Percentiles rank a stretch among this genome's conserved stretches.
phyloP scores from a whole-genome alignment of 352 stramenopile genomes.

The Pythium folliculosum region DNA sequence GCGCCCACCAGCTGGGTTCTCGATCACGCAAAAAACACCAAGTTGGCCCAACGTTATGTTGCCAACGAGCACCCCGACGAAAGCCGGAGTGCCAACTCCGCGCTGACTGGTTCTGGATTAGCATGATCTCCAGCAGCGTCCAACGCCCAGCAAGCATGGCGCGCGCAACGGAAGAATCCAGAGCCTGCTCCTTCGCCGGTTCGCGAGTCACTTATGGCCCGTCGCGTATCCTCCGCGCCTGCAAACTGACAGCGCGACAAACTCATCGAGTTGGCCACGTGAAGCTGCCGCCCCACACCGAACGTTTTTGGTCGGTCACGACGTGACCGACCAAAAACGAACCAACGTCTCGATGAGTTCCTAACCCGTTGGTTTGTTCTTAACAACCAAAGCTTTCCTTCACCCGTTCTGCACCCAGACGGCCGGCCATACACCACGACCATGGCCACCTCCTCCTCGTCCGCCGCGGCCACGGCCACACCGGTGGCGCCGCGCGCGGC shows the following conservation, averaged over 20 bases:
- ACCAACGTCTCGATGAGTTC: not conserved
- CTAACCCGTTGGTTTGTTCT: not conserved
- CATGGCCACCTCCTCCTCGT: not conserved
- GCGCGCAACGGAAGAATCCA: not conserved
- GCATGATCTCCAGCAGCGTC: not conserved
- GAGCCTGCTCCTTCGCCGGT: not conserved
- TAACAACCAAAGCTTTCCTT: not conserved
- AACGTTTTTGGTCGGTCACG: not conserved
- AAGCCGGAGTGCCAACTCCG: conserved; percentile 5
- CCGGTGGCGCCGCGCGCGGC: conserved; percentile 3
- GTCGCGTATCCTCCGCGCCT: not conserved
- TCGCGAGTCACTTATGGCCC: not conserved
- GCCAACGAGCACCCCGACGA: conserved; percentile 6
- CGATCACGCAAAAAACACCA: not conserved
- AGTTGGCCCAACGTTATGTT: conserved; percentile 8
- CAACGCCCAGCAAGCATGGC: not conserved
- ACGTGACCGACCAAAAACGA: not conserved
- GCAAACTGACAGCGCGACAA: not conserved
- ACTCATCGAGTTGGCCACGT: conserved; percentile 17
- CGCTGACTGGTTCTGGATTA: conserved; percentile 26
- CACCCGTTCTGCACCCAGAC: too few species aligned
- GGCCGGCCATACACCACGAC: not conserved
- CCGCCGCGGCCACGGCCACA: not conserved
- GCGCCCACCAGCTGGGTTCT: too few species aligned
- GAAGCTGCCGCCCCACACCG: conserved; percentile 1